A percentile compares a stretch with the other conserved stretches of the same genome.
These are phyloP conservation scores for Colletotrichum incanum DNA, from an alignment of 2,329 filamentous ascomycete species.

Conservation along the genomic window DNA sequence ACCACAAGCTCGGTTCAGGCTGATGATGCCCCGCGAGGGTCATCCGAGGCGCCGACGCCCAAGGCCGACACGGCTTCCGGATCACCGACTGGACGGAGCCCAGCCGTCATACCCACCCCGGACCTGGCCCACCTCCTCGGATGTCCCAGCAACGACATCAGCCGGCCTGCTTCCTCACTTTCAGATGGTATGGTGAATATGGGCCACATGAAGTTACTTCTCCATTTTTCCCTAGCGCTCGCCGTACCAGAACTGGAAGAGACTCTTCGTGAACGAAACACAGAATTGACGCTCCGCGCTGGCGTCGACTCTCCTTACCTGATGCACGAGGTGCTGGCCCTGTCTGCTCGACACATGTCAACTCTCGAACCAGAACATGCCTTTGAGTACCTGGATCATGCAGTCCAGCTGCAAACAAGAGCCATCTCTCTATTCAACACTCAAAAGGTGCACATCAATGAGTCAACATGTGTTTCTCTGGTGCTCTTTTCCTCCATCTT, in stretches of 20 bases:
- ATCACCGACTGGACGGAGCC: neutral
- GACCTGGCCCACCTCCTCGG: conserved; percentile 19
- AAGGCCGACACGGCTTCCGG: conserved; percentile 3
- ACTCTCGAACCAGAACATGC: conserved; percentile 46
- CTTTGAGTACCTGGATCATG: conserved; percentile 46
- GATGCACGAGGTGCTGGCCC: conserved; percentile 54
- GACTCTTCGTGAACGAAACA: conserved; percentile 42
- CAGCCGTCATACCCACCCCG: neutral
- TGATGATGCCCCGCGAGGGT: neutral
- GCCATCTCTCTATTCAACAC: conserved; percentile 51
- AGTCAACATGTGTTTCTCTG: conserved; percentile 51
- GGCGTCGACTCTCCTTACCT: conserved; percentile 53
- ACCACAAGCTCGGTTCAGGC: neutral
- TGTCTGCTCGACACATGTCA: conserved; percentile 55
- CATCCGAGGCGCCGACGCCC: neutral
- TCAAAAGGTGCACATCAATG: conserved; percentile 44
- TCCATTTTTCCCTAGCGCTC: conserved; percentile 7
- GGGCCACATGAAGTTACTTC: neutral
- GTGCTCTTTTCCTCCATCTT: conserved; percentile 54
- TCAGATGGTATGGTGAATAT: conserved; percentile 6
- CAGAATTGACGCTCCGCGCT: conserved; percentile 46
- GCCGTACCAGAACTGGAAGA: conserved; percentile 43
- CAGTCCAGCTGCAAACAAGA: conserved; percentile 52
- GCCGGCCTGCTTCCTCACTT: neutral
- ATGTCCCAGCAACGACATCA: conserved; percentile 20